Conservation (phyloP, 2,329 filamentous ascomycete genomes). For the Hansfordia pulvinata region DNA sequence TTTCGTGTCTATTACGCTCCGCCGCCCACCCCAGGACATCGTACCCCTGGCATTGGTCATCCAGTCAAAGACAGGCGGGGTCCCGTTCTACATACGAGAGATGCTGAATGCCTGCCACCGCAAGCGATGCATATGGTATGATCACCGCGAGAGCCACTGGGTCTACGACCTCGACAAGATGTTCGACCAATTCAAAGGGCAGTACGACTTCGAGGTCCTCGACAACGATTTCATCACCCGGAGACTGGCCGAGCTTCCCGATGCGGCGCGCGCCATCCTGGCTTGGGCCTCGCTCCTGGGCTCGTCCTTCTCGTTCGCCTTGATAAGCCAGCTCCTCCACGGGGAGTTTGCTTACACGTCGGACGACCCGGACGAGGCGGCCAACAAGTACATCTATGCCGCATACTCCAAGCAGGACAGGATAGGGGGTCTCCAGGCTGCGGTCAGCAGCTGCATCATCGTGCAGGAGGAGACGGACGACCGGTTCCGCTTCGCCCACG, state of each 20-base stretch:
- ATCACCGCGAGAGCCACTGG: conserved; percentile 73
- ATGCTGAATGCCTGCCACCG: conserved; percentile 81
- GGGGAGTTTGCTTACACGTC: conserved; percentile 56
- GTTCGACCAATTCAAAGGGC: conserved; percentile 71
- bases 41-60: conserved; percentile 70
- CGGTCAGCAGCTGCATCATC: conserved; percentile 69
- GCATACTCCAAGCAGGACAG: conserved; percentile 52
- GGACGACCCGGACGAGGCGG: conserved; percentile 20
- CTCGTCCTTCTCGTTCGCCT: conserved; percentile 67
- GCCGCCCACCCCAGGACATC: conserved; percentile 57
- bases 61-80: conserved; percentile 78
- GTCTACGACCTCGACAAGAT: conserved; percentile 74
- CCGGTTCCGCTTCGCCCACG: conserved; percentile 76
- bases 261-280: conserved; percentile 62
- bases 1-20: conserved; percentile 73
- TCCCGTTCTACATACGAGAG: conserved; percentile 83
- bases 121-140: conserved; percentile 82
- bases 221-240: conserved; percentile 73
- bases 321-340: conserved; percentile 64
- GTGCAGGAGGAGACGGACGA: conserved; percentile 75
- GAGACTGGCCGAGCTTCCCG: conserved; percentile 62
- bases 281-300: conserved; percentile 80
- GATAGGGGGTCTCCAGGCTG: conserved; percentile 66
- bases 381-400: conserved; percentile 22
- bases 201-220: conserved; percentile 65